Evolutionary conservation across 495 filamentous ascomycete species (phyloP), one percentile per base, ranked within the genome.

Genomic region (Pyronema omphalodes): DNA sequence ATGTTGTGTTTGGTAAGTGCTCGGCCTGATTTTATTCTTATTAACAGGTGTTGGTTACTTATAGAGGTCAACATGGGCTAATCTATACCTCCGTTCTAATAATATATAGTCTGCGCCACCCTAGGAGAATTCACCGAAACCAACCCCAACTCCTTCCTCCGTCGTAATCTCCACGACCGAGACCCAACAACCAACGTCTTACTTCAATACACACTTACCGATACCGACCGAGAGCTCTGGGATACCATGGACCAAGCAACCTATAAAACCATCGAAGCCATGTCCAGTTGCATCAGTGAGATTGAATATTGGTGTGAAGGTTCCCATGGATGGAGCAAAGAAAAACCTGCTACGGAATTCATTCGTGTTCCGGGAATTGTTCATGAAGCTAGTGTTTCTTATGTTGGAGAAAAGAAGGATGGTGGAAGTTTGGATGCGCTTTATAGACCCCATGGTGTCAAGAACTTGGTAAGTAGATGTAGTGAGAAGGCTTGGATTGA

Each of bases 171-270:
- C 14, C 7, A 45, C 9, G 34, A 15, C 11, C 11, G 7, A 9
- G 43, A 48, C 18, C 52, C 7, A 17, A 48, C 52, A 15, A 35
- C 19, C 11, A 48, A 48, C 35, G 33, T 55, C 8, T 15, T 34
- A 17, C 19, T 55, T 34, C 40, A 47, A 18, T 12, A 44, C 52
- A 49, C 19, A 9, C 35, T 36, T 12, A 9, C 43, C 1, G 40
- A 48, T 12, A 33, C 9, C 3, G 52, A 55, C 34, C 45, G 37
- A 11, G 12, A 48, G 12, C 43, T 55, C 7, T 55, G 43, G 19
- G 52, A 49, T 12, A 43, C 18, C 6, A 55, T 55, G 52, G 52
- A 55, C 15, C 1, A 55, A 17, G 52, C 52, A 9, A 48, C 52
- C 19, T 55, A 46, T 15, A 15, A 48, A 39, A 19, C 44, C 7